Base-by-base conservation (phyloP, 805 yeast species). In the Komagataella populi region DNA sequence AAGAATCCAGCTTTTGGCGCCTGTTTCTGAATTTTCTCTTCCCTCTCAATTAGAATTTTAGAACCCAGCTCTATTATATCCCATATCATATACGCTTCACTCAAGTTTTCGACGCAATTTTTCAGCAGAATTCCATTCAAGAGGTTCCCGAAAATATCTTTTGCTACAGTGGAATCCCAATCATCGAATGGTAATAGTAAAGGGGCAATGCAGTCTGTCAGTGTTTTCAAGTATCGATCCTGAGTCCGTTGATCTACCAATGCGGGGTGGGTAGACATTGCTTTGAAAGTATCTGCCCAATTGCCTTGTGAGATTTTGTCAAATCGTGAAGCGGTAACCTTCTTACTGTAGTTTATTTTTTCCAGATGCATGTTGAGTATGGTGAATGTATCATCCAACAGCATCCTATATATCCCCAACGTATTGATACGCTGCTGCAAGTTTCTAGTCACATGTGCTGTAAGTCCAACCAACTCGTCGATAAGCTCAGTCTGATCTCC, bases 21-120 rank as follows among this genome's bases (percentile, higher is more conserved):
- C 23, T 16, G 17, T 39, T 45, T 18, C n/a, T 39, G 30, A 5
- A 45, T 43, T 24, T 10, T 43, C 36, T 23, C 46, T 10, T 46
- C 44, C n/a, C 16, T n/a, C 12, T 52, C 53, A 16, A 43, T 44
- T 14, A 46, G 23, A 2, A 55, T 46, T 46, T 23, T 30, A 22
- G 48, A 36, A 48, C 23, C 62, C 63, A 23, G 47, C 18, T 52
- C 54, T 5, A 72, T 56, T 3, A 77, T 60, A 30, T 71, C 76
- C 68, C 79, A 73, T 1, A 78, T 55, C 60, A 74, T 70, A 63
- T 74, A 78, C n/a, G 77, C 77, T 51, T 77, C 78, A 7, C 73
- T 64, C 14, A 77, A 53, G 55, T 74, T 74, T 6, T 70, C 73
- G 4, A 74, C 59, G 1, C 70, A 55, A 52, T 69, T 75, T 46